These are phyloP conservation scores for Diaporthe australafricana DNA, from an alignment of 2,329 filamentous ascomycete genomes.

Conservation along the genomic window DNA sequence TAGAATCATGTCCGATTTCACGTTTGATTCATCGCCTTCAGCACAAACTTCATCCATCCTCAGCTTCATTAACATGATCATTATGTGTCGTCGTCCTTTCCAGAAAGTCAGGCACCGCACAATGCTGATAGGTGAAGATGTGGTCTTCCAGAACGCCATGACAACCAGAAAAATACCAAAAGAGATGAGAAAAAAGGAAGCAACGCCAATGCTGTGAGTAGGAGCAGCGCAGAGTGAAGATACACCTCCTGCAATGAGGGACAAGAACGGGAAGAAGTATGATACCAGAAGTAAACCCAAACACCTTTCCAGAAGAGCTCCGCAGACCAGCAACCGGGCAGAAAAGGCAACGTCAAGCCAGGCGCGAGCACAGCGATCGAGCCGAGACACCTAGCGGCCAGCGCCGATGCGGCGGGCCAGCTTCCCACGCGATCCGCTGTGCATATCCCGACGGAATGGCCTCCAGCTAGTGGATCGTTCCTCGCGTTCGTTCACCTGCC, in stretches of 20 bases:
- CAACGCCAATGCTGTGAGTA: conserved; percentile 16
- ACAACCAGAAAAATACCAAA: not conserved
- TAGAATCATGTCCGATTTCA: not conserved
- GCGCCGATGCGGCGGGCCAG: conserved; percentile 34
- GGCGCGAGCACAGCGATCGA: not conserved
- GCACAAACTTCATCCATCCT: conserved; percentile 14
- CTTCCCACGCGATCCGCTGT: conserved; percentile 27
- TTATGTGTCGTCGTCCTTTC: not conserved
- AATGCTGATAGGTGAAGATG: conserved; percentile 10
- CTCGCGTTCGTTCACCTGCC: conserved; percentile 62
- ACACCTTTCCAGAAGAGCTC: not conserved
- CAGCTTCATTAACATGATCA: conserved; percentile 27
- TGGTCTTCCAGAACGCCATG: conserved; percentile 30
- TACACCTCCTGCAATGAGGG: conserved; percentile 10
- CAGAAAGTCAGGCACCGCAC: conserved; percentile 8
- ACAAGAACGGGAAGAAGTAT: conserved; percentile 6
- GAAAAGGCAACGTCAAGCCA: not conserved
- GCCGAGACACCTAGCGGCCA: conserved; percentile 23
- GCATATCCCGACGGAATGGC: conserved; percentile 40
- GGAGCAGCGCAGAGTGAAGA: not conserved
- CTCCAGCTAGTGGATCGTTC: conserved; percentile 62
- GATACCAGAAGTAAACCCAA: not conserved
- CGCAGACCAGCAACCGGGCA: not conserved
- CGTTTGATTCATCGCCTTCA: not conserved
- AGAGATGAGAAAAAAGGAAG: not conserved